Evolutionary conservation across 2,329 filamentous ascomycete genomes (phyloP).

Genomic region (Paraphoma sp.): DNA sequence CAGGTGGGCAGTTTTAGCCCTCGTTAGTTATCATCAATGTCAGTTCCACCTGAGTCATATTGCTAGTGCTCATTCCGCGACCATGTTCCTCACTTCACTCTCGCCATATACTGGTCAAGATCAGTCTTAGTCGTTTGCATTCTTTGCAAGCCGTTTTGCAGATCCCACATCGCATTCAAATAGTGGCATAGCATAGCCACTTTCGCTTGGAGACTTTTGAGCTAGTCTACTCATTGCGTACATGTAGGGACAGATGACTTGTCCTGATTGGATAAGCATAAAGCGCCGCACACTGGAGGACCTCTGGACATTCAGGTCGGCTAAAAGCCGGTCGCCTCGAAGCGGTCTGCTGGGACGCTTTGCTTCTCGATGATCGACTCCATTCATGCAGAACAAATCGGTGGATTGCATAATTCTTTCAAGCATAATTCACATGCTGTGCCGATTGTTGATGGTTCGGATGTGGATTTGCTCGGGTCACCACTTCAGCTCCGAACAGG

Average conservation of each 20-base stretch:
- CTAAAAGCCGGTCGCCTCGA: neutral
- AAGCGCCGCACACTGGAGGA: neutral
- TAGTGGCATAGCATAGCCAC: neutral
- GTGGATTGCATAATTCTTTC: neutral
- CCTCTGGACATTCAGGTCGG: neutral
- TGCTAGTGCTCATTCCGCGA: neutral
- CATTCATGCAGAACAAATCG: too few species aligned
- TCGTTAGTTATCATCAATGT: neutral
- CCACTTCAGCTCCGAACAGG: neutral
- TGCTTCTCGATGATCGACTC: too few species aligned
- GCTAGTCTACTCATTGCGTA: neutral
- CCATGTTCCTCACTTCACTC: neutral
- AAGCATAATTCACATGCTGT: neutral
- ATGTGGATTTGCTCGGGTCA: conserved; percentile 5
- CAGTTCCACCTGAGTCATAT: neutral
- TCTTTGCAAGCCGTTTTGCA: neutral
- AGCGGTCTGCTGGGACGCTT: too few species aligned
- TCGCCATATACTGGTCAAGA: neutral
- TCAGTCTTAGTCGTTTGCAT: neutral
- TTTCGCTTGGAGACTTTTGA: neutral
- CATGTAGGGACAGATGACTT: neutral
- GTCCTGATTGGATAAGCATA: neutral
- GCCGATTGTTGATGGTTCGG: neutral
- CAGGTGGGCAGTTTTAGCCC: neutral
- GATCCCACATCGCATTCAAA: neutral